Evolutionary conservation across 352 stramenopile species (phyloP), one percentile per base, ranked within the genome.

Genomic region (Sclerospora graminicola): DNA sequence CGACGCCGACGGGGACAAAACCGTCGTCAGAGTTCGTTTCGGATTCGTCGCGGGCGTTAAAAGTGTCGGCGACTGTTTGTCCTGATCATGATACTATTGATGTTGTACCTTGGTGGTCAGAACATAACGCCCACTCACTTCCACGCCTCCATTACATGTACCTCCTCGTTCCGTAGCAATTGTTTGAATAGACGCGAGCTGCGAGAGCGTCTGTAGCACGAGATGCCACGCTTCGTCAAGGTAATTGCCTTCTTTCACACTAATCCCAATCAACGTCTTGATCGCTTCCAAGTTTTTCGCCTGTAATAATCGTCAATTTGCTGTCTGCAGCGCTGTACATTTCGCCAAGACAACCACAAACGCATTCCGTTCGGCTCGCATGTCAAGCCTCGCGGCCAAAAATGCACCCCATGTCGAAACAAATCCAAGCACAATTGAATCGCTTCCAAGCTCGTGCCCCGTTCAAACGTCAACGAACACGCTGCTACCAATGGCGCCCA

Each of bases 211-310:
- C 21, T 3, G 3, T 3, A 26, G 21, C 21, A 26, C 21, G 6
- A 6, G 4, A 6, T 26, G 21, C 21, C 21, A 26, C 21, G 21
- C 21, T 3, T 26, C 21, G 21, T 26, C 21, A 3, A 26, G 6
- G 21, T 26, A 26, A 6, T 26, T 26, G 21, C 21, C 21, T 26
- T 26, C 21, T 3, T 26, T 6, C 21, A 26, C 21, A 26, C 21
- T 26, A 3, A 6, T 26, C 6, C 6, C 21, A 26, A 3, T 7
- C 21, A 26, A 26, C 4, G 21, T 26, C 21, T 95, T 89, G 59
- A 99, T 97, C 28, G 92, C 96, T 39, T 97, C 91, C 45, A 99
- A 95, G 66, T 99, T 96, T 69, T 99, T 99, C 11, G 78, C 75
- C 14, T 94, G 91, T 79, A 99, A 94, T 3, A 3, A 6, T 41